Evolutionary conservation across 176 grass and related monocot species (phyloP).

Genomic region (Hordeum vulgare): MorexV3_pseudomolecules_assembly NC_058521.1:22715160-22715659

Average conservation of each 20-base stretch:
- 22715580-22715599: no score
- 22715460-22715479: not conserved
- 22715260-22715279: not conserved
- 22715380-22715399: not conserved
- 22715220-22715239: not conserved
- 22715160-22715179: not conserved
- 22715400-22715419: not conserved
- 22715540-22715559: no score
- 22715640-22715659: no score
- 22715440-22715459: not conserved
- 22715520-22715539: no score
- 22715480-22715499: no score
- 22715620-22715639: no score
- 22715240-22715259: not conserved
- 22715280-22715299: not conserved
- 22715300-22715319: slow-evolving; percentile 1
- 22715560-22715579: no score
- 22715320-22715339: not conserved
- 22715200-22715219: not conserved
- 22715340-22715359: not conserved
- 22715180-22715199: not conserved
- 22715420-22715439: not conserved
- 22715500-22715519: no score
- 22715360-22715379: slow-evolving; percentile 4
- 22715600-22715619: no score